Percentiles rank a stretch among this genome's conserved stretches.
Conservation (phyloP, 1,139 yeast genomes). For the Pichia sp. region DNA sequence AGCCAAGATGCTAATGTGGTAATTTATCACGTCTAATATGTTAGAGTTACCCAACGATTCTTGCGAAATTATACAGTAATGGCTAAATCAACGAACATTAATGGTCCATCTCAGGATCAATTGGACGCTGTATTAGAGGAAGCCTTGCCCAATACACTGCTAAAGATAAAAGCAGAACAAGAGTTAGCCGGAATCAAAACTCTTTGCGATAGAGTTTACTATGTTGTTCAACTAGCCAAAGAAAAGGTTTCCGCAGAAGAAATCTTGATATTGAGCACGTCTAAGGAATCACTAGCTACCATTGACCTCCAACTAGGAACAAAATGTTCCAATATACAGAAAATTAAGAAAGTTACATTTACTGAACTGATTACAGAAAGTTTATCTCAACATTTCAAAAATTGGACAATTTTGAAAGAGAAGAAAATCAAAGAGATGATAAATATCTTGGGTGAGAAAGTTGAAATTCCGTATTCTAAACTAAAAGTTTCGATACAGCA, state of each 20-base stretch:
- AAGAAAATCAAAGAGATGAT: not conserved
- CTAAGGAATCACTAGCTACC: not conserved
- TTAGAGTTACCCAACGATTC: too few relatives aligned
- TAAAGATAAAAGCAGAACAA: not conserved
- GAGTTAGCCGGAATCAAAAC: not conserved
- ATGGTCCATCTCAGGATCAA: not conserved
- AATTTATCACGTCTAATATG: too few relatives aligned
- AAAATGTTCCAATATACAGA: not conserved
- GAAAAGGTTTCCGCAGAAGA: not conserved
- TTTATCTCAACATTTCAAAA: constrained; percentile 1
- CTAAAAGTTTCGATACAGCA: constrained; percentile 8
- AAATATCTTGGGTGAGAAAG: not conserved
- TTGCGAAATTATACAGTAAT: not conserved
- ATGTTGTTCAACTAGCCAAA: not conserved
- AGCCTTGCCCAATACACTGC: not conserved
- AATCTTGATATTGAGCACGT: constrained; percentile 1
- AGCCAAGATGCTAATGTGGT: too few relatives aligned
- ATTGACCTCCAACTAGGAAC: not conserved
- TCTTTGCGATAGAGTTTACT: constrained; percentile 1
- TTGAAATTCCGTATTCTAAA: constrained; percentile 3
- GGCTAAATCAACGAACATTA: not conserved
- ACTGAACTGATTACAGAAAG: constrained; percentile 1
- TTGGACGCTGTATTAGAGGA: not conserved
- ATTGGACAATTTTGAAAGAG: constrained; percentile 4
- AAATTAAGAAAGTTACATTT: constrained; percentile 4